phyloP scores from a whole-genome alignment of 176 grass and related monocot species.

The Coix lacrymajobi region DNA sequence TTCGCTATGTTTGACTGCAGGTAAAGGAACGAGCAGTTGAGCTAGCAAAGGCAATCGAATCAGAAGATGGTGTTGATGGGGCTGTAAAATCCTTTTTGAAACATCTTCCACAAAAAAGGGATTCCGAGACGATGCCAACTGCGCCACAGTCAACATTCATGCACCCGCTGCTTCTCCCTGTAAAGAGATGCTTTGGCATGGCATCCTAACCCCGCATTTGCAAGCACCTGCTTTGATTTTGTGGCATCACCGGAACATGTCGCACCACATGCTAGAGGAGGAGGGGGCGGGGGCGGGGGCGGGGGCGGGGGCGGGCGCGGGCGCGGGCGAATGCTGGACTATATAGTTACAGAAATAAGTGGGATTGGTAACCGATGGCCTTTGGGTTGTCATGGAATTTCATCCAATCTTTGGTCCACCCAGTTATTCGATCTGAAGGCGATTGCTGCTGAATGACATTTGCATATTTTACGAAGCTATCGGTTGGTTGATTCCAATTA shows the following conservation, averaged over 20 bases:
- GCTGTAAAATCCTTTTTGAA: slow-evolving; percentile 64
- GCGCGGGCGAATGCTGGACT: too few species aligned
- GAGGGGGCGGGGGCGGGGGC: too few species aligned
- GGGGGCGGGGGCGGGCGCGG: too few species aligned
- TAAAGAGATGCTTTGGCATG: slow-evolving; percentile 50
- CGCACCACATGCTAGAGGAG: not conserved
- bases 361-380: too few species aligned
- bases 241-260: not conserved
- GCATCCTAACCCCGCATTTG: not conserved
- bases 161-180: slow-evolving; percentile 20
- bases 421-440: not conserved
- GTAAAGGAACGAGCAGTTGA: slow-evolving; percentile 50
- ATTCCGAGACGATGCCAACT: not conserved
- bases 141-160: slow-evolving; percentile 4
- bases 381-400: not conserved
- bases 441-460: not conserved
- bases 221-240: not conserved
- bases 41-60: slow-evolving; percentile 46
- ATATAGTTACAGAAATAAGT: too few species aligned
- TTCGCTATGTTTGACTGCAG: slow-evolving; percentile 23
- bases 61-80: slow-evolving; percentile 55
- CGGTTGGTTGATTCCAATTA: not conserved
- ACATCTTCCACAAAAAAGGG: slow-evolving; percentile 35
- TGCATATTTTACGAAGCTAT: not conserved
- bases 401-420: not conserved